phyloP scores from a whole-genome alignment of 257 asterid species.

The Fraxinus quadrangulata region DNA sequence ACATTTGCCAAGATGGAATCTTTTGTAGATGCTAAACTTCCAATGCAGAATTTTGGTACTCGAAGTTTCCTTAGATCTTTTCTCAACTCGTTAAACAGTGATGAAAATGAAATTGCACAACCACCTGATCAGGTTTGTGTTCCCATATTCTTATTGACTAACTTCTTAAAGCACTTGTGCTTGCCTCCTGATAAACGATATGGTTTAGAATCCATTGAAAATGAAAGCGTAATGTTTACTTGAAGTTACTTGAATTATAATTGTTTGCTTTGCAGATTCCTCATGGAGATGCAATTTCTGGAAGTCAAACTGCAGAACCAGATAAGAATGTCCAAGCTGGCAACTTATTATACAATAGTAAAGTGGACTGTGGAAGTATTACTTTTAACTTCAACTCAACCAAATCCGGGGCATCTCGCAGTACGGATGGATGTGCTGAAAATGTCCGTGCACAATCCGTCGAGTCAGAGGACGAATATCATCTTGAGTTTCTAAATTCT shows the following conservation, averaged over 20 bases:
- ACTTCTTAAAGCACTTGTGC: background rate
- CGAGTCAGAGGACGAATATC: slow-evolving; percentile 15
- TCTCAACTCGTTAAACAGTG: slow-evolving; percentile 29
- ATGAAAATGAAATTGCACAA: slow-evolving; percentile 23
- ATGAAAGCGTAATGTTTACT: background rate
- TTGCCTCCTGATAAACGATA: background rate
- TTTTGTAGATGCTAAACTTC: slow-evolving; percentile 32
- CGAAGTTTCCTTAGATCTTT: slow-evolving; percentile 32
- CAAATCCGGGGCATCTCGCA: slow-evolving; percentile 19
- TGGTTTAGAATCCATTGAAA: background rate
- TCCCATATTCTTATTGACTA: slow-evolving; percentile 4
- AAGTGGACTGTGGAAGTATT: slow-evolving; percentile 46
- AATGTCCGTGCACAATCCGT: slow-evolving; percentile 17
- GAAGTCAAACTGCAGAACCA: slow-evolving; percentile 31
- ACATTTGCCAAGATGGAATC: slow-evolving; percentile 28
- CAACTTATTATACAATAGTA: slow-evolving; percentile 37
- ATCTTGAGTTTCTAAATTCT: slow-evolving; percentile 14
- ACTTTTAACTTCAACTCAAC: slow-evolving; percentile 53
- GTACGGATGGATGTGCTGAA: slow-evolving; percentile 24
- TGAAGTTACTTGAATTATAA: slow-evolving; percentile 25
- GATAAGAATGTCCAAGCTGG: slow-evolving; percentile 37
- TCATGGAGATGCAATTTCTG: slow-evolving; percentile 35
- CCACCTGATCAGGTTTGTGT: slow-evolving; percentile 50
- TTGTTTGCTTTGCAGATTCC: slow-evolving; percentile 38
- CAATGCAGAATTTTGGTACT: slow-evolving; percentile 33